These are phyloP conservation scores for Kazachstania africana DNA, from an alignment of 805 yeast species.

Conservation along the genomic window DNA sequence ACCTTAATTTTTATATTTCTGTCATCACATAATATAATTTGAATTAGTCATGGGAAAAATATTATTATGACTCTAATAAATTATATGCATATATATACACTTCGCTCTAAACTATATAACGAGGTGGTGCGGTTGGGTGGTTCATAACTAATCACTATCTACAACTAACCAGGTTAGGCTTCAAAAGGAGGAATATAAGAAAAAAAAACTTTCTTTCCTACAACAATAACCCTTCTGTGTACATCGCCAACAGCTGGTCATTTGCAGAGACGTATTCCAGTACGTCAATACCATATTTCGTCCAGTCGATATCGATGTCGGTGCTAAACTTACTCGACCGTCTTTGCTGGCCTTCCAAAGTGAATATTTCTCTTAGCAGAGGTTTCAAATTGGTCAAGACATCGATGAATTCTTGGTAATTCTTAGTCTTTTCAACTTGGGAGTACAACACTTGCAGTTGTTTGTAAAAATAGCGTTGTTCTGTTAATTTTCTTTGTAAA, in stretches of 20 bases:
- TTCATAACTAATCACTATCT: too few relatives aligned
- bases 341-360: slow-evolving; percentile 14
- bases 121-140: too few relatives aligned
- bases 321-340: slow-evolving; percentile 1
- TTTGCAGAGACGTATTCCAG: slow-evolving; percentile 12
- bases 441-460: slow-evolving; percentile 17
- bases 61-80: too few relatives aligned
- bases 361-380: slow-evolving; percentile 21
- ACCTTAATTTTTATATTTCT: too few relatives aligned
- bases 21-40: too few relatives aligned
- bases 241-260: slow-evolving; percentile 11
- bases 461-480: slow-evolving; percentile 13
- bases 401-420: slow-evolving; percentile 23
- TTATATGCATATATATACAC: too few relatives aligned
- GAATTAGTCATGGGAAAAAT: too few relatives aligned
- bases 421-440: slow-evolving; percentile 19
- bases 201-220: too few relatives aligned
- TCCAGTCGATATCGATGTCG: slow-evolving; percentile 15
- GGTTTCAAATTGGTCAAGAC: slow-evolving; percentile 15
- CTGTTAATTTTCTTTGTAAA: slow-evolving; percentile 11
- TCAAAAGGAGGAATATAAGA: too few relatives aligned
- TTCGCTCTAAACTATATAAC: too few relatives aligned
- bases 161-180: too few relatives aligned
- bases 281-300: slow-evolving; percentile 20
- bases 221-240: slow-evolving; percentile 13